Conservation (phyloP, 768 basidiomycete genomes). For the Calocera cornea region DNA sequence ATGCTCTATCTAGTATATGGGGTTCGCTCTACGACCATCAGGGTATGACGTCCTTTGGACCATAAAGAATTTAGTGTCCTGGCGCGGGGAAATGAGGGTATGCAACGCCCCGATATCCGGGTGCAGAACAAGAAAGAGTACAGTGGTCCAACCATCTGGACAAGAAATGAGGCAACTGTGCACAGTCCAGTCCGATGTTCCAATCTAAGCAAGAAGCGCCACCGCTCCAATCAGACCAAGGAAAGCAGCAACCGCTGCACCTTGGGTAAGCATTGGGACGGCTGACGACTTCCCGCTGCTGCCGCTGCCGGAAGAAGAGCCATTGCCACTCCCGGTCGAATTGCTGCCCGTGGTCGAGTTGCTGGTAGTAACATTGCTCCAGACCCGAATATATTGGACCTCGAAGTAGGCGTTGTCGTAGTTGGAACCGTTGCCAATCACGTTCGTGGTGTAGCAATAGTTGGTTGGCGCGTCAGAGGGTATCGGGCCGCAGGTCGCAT, state of each 20-base stretch:
- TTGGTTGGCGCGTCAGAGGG: slow-evolving; percentile 23
- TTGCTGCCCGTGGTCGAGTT: background rate
- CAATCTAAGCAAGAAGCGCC: background rate
- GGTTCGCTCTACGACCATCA: too few species aligned
- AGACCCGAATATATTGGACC: slow-evolving; percentile 48
- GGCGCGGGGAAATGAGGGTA: too few species aligned
- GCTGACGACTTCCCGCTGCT: background rate
- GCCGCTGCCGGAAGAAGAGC: background rate
- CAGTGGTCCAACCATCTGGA: too few species aligned
- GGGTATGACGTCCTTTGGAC: too few species aligned
- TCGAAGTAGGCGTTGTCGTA: slow-evolving; percentile 64
- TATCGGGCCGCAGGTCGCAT: slow-evolving; percentile 36
- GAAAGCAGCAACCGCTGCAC: background rate
- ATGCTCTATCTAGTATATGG: too few species aligned
- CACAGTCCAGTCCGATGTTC: background rate
- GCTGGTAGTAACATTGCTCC: background rate
- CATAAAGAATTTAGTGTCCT: too few species aligned
- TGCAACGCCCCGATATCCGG: too few species aligned
- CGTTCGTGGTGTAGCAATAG: slow-evolving; percentile 57
- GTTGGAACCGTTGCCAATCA: slow-evolving; percentile 45
- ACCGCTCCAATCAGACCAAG: background rate
- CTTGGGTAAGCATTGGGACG: background rate
- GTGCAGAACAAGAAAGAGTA: too few species aligned
- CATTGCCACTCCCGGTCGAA: background rate
- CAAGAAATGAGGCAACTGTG: too few species aligned